Evolutionary conservation across 768 basidiomycete species (phyloP), one percentile per base, ranked within the genome.

Genomic region (Russula olivacea): DNA sequence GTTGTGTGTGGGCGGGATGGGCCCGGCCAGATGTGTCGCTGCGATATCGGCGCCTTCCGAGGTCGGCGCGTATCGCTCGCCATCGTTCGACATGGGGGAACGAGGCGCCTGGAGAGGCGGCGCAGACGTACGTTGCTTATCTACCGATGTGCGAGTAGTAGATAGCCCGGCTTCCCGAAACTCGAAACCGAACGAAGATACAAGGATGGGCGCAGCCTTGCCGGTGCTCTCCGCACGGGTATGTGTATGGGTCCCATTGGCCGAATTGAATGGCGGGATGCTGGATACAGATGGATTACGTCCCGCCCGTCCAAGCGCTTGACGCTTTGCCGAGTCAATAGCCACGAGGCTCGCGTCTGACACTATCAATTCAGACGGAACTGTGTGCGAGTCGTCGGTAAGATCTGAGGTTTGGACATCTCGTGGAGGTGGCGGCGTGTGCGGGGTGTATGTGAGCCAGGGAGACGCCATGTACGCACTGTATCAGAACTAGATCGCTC

Each of bases 401-500:
- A 40, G 47, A 36, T 55, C 4, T 21, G 25, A 45, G 11, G 28
- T 7, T 21, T 45, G n/a, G 55, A 56, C n/a, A 32, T 45, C 28
- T 2, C n/a, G 28, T 1, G 55, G 7, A 15, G 43, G 43, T 15
- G 12, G n/a, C 30, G 12, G n/a, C 30, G 28, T n/a, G 41, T n/a
- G 28, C 12, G 55, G 55, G 43, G 41, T 4, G 34, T 57, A 45
- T 32, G n/a, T 57, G 30, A 12, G 2, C 43, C 43, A 45, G 30
- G 43, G n/a, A 32, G 55, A 57, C 32, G 55, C 55, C 55, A 57
- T 57, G 43, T 21, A n/a, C 12, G n/a, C n/a, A 15, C 43, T 15
- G n/a, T 23, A 14, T 12, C 32, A 45, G 21, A 15, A 19, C n/a
- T 32, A 4, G 17, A 45, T 56, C 40, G 40, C 9, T 14, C 6